Conservation (phyloP, 139 green algal species). For the Parachlorella kessleri region DNA sequence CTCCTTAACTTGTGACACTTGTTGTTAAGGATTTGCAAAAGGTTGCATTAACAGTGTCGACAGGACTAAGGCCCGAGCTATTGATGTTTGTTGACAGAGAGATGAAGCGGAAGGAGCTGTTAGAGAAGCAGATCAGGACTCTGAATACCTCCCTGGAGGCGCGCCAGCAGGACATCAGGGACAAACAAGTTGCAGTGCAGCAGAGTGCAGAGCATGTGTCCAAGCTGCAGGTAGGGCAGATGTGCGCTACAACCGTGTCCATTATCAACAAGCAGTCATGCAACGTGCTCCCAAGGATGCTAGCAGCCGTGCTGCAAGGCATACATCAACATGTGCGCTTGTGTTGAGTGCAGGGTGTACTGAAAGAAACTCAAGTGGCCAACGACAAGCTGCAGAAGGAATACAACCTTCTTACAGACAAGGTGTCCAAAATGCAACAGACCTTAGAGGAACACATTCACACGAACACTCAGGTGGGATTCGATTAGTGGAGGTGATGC, state of each 20-base stretch:
- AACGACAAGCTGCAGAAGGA: constrained; percentile 87
- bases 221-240: constrained; percentile 39
- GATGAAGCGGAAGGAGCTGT: constrained; percentile 25
- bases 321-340: too few relatives aligned
- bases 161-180: constrained; percentile 76
- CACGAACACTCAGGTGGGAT: constrained; percentile 63
- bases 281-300: too few relatives aligned
- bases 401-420: constrained; percentile 85
- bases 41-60: too few relatives aligned
- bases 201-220: constrained; percentile 56
- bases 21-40: too few relatives aligned
- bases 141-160: constrained; percentile 69
- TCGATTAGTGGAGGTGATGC: too few relatives aligned
- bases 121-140: constrained; percentile 67
- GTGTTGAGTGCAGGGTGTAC: constrained; percentile 51
- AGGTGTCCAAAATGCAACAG: constrained; percentile 85
- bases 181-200: constrained; percentile 62
- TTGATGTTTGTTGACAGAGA: too few relatives aligned
- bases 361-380: constrained; percentile 65
- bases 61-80: too few relatives aligned
- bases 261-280: background rate
- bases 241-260: background rate
- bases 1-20: too few relatives aligned
- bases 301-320: too few relatives aligned
- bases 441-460: constrained; percentile 92